These are phyloP conservation scores for Dispira simplex DNA, from an alignment of 192 early-diverging fungal genomes.

Conservation along the genomic window DNA sequence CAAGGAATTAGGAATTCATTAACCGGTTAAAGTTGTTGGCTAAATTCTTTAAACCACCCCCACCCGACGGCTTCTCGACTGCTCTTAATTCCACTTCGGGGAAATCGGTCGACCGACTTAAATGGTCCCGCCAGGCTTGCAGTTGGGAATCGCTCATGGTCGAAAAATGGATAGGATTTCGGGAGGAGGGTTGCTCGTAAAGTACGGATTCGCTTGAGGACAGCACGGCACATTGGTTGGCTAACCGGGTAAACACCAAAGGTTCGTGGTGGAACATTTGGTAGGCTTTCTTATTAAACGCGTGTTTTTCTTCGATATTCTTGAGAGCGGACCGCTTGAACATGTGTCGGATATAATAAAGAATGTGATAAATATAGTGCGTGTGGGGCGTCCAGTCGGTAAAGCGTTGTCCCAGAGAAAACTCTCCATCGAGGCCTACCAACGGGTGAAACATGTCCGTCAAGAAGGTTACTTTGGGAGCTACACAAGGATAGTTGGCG, in stretches of 20 bases:
- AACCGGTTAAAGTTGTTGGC: slow-evolving; percentile 9
- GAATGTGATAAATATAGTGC: slow-evolving; percentile 4
- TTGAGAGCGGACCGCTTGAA: slow-evolving; percentile 2
- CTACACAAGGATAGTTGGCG: not conserved
- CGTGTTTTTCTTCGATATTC: not conserved
- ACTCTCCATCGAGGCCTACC: not conserved
- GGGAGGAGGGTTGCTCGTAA: not conserved
- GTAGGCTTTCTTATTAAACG: not conserved
- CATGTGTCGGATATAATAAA: not conserved
- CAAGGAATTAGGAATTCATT: slow-evolving; percentile 4
- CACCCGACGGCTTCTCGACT: not conserved
- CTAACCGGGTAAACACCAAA: not conserved
- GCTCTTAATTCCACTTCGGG: not conserved
- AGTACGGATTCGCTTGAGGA: slow-evolving; percentile 4
- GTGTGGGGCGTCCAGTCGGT: slow-evolving; percentile 6
- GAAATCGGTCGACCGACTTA: not conserved
- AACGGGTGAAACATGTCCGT: slow-evolving; percentile 11
- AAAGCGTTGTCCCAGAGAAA: slow-evolving; percentile 4
- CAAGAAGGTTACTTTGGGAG: not conserved
- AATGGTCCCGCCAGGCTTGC: not conserved
- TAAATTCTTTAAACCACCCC: not conserved
- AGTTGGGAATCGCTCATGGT: not conserved
- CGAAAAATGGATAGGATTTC: slow-evolving; percentile 7
- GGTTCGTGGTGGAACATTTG: slow-evolving; percentile 10
- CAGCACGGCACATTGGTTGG: slow-evolving; percentile 5